Base-by-base conservation (phyloP, 805 yeast species). In the Nakazawaea molendinolei region DNA sequence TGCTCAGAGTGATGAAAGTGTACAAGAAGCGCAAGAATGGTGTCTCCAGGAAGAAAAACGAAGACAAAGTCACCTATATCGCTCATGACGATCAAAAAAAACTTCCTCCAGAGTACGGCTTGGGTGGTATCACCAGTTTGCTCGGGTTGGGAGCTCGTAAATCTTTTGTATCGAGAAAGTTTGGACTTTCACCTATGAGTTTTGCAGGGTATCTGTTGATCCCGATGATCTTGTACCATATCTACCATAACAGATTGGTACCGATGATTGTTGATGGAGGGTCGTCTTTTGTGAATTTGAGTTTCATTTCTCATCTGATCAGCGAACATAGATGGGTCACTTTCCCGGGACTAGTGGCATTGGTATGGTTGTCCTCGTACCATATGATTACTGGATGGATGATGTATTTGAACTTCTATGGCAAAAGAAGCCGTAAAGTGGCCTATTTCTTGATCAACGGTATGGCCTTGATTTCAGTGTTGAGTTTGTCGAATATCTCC, bases 211-310 rank as follows among this genome's bases (percentile, higher is more conserved):
- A 74, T 48, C 28, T 73, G 3, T 56, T 79, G 24, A 36, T 70
- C 0, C 67, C 71, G 0, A 45, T 73, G 6, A 38, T 76, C 1
- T 33, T 44, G 0, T 65, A 55, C 28, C 92, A 83, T 49, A 60
- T 61, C 13, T 39, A 56, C 9, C 65, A 68, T 29, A 62, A 69
- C 44, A 60, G 86, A 36, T 33, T 65, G 4, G 58, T 61, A 0
- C 87, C 90, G 0, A 19, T 62, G n/a, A 13, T 47, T 2, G 59
- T 75, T 1, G 83, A 79, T 40, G 87, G 86, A 1, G 90, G 81
- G 52, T 71, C 80, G 3, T 66, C 79, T 1, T 56, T 70, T 37
- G 54, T 83, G 15, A 67, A 60, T 29, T 54, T 83, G 29, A 68
- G 70, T 7, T 80, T 64, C 46, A 60, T 81, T 8, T 46, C 76